Conservation (phyloP, 176 grass and related monocot genomes). For the Triticum turgidum region DNA sequence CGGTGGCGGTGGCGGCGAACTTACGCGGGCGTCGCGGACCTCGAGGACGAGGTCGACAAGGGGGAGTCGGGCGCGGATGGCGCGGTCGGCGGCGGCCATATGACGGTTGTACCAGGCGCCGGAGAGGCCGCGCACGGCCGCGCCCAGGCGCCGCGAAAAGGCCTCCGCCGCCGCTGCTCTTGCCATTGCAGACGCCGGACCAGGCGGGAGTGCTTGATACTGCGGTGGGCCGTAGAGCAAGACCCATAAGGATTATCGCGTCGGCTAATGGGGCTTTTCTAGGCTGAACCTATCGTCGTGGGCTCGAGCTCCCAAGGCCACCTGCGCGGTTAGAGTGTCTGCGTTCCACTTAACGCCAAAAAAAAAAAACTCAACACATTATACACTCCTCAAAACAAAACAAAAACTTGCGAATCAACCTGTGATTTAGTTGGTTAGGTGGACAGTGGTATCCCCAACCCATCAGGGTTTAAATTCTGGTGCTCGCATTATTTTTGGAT, state of each 20-base stretch:
- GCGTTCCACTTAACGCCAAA: too few species aligned
- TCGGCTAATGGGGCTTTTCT: background rate
- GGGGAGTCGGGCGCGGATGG: constrained; percentile 52
- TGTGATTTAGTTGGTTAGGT: too few species aligned
- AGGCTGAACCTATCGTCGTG: background rate
- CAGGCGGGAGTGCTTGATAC: background rate
- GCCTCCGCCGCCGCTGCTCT: constrained; percentile 17
- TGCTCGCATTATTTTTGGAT: too few species aligned
- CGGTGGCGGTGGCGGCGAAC: background rate
- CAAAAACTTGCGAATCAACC: too few species aligned
- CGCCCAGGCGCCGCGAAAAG: constrained; percentile 45
- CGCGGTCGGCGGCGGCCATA: constrained; percentile 56
- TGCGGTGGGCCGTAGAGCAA: background rate
- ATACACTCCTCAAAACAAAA: too few species aligned
- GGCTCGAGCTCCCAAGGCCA: background rate
- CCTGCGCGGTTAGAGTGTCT: too few species aligned
- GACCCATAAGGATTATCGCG: too few species aligned
- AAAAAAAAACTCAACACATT: too few species aligned
- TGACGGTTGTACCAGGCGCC: constrained; percentile 48
- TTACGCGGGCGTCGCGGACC: constrained; percentile 64
- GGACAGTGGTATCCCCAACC: too few species aligned
- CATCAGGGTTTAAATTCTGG: too few species aligned
- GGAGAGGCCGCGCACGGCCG: constrained; percentile 34
- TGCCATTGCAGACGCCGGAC: constrained; percentile 19
- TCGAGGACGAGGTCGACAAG: constrained; percentile 75